Conservation (phyloP, 2,329 filamentous ascomycete genomes). For the Ophiocordyceps sinensis region DNA sequence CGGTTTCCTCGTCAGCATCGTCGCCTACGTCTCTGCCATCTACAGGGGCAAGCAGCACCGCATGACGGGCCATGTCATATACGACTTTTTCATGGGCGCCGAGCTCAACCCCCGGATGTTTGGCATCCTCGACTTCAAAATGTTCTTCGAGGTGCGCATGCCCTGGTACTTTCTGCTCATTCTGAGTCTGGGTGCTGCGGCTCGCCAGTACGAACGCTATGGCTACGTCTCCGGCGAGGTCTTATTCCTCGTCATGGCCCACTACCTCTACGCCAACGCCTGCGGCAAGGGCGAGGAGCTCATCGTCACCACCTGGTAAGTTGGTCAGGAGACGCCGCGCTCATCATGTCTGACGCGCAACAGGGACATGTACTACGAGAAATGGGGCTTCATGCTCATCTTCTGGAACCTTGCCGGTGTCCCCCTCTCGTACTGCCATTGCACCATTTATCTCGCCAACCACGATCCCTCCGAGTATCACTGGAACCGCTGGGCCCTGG, state of each 20-base stretch:
- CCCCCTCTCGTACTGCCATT: slow-evolving; percentile 84
- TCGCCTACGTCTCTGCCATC: slow-evolving; percentile 78
- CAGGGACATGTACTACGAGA: slow-evolving; percentile 89
- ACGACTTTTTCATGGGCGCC: slow-evolving; percentile 86
- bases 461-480: slow-evolving; percentile 64
- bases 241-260: slow-evolving; percentile 70
- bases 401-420: slow-evolving; percentile 95
- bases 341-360: neutral
- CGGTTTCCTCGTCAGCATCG: slow-evolving; percentile 67
- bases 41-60: slow-evolving; percentile 72
- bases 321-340: neutral
- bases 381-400: slow-evolving; percentile 94
- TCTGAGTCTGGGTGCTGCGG: slow-evolving; percentile 59
- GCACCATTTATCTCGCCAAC: slow-evolving; percentile 77
- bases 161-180: slow-evolving; percentile 87
- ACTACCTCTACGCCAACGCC: slow-evolving; percentile 84
- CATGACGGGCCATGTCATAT: slow-evolving; percentile 78
- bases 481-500: slow-evolving; percentile 58
- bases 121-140: slow-evolving; percentile 76
- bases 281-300: slow-evolving; percentile 87
- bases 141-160: slow-evolving; percentile 89
- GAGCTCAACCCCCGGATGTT: slow-evolving; percentile 78
- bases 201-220: slow-evolving; percentile 70
- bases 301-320: slow-evolving; percentile 66
- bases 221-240: slow-evolving; percentile 82